Conservation (phyloP, 805 yeast species). For the Maudiozyma turicensis region DNA sequence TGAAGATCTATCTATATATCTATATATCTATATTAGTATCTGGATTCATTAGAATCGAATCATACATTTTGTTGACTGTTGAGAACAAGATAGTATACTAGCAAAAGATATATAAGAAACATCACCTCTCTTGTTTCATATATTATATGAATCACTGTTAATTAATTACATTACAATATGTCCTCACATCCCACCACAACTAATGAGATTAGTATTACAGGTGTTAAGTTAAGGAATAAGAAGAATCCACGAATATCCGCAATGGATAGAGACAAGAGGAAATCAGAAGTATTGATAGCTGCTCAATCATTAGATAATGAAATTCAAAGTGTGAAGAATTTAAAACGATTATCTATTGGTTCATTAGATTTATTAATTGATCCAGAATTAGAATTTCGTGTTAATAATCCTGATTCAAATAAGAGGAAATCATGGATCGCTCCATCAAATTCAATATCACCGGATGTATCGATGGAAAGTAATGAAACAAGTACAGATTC, state of each 20-base stretch:
- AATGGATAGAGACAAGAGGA: conserved; percentile 26
- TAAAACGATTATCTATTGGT: conserved; percentile 68
- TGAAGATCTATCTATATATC: too few species aligned
- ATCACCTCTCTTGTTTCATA: too few species aligned
- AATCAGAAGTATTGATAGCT: conserved; percentile 45
- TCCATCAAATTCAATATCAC: not conserved
- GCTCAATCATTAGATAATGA: conserved; percentile 72
- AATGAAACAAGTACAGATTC: conserved; percentile 7
- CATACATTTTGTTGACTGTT: too few species aligned
- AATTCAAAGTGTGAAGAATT: conserved; percentile 59
- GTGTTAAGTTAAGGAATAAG: too few species aligned
- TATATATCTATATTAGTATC: too few species aligned
- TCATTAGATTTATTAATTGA: conserved; percentile 42
- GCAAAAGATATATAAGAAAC: too few species aligned
- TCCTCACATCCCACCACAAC: too few species aligned
- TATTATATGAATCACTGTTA: too few species aligned
- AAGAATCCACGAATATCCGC: not conserved
- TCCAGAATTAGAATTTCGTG: conserved; percentile 55
- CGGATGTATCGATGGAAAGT: not conserved
- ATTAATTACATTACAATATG: too few species aligned
- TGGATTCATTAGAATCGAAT: too few species aligned
- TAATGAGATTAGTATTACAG: too few species aligned
- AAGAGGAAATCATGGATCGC: conserved; percentile 13
- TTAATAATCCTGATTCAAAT: conserved; percentile 10
- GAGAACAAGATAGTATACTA: too few species aligned